Percentiles rank a stretch among this genome's conserved stretches.
phyloP scores from a whole-genome alignment of 2,329 filamentous ascomycete genomes.

The Alternaria alternata region DNA sequence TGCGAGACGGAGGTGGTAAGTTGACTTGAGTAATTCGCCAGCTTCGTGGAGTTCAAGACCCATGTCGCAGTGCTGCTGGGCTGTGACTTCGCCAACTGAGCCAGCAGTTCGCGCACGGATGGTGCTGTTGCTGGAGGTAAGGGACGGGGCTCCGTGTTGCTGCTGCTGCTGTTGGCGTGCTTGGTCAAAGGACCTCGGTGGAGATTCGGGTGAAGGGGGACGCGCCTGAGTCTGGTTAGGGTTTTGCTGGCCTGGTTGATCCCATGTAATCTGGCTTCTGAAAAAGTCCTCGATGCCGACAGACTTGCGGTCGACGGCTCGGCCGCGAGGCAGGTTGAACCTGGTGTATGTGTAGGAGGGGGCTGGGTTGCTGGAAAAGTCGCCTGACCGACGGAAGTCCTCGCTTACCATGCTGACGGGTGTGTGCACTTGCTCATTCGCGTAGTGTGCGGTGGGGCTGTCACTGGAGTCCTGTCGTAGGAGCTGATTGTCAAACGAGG shows the following conservation, averaged over 20 bases:
- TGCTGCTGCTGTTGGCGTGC: conserved; percentile 27
- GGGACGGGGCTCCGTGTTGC: conserved; percentile 42
- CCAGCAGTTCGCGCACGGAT: conserved; percentile 55
- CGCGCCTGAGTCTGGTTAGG: conserved; percentile 43
- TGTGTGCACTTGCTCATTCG: conserved; percentile 72
- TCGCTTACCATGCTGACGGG: conserved; percentile 78
- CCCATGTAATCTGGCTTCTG: conserved; percentile 67
- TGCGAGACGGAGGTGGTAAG: conserved; percentile 91
- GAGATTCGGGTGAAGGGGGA: conserved; percentile 51
- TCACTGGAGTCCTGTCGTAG: conserved; percentile 53
- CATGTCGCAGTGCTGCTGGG: conserved; percentile 89
- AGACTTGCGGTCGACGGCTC: conserved; percentile 71
- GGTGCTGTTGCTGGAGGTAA: conserved; percentile 55
- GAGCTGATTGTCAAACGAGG: conserved; percentile 50
- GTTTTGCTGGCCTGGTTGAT: conserved; percentile 54
- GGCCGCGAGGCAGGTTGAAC: conserved; percentile 83
- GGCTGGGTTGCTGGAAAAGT: conserved; percentile 62
- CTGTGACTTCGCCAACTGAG: conserved; percentile 69
- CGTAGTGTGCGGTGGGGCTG: conserved; percentile 65
- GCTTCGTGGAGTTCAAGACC: conserved; percentile 90
- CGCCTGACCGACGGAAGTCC: conserved; percentile 65
- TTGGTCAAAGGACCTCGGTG: conserved; percentile 48
- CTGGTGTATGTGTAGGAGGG: conserved; percentile 88
- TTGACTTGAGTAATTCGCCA: conserved; percentile 89
- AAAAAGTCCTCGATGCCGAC: conserved; percentile 51